These are phyloP conservation scores for Hippophae gyantsensis DNA, from an alignment of 306 rosid genomes.

Conservation along the genomic window DNA sequence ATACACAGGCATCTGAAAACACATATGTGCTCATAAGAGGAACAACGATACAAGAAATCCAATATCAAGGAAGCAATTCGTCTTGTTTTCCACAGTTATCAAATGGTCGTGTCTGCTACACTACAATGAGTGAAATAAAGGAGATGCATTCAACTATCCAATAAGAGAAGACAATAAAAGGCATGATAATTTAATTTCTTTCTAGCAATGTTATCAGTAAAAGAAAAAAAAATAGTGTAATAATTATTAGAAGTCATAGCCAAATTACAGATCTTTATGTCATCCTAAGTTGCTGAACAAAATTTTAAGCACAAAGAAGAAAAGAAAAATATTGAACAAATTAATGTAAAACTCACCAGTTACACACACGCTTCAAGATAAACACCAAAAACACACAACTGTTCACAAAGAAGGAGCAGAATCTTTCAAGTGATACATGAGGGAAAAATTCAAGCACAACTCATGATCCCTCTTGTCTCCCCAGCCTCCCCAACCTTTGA, in stretches of 20 bases:
- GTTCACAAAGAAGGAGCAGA: slow-evolving; percentile 24
- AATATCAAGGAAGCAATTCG: not conserved
- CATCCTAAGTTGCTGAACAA: not conserved
- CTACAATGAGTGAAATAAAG: not conserved
- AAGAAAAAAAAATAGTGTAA: not conserved
- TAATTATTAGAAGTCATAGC: slow-evolving; percentile 1
- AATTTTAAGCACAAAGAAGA: too few relatives aligned
- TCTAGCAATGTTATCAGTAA: not conserved
- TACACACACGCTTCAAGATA: slow-evolving; percentile 6
- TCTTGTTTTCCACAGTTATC: not conserved
- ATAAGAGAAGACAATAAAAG: not conserved
- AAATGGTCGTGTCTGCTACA: not conserved
- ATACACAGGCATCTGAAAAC: not conserved
- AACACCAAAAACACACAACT: slow-evolving; percentile 10
- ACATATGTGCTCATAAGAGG: not conserved
- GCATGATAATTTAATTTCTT: not conserved
- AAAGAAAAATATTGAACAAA: slow-evolving; percentile 10
- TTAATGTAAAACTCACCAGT: slow-evolving; percentile 21
- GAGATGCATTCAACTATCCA: slow-evolving; percentile 5
- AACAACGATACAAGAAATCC: not conserved
- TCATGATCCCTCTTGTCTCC: slow-evolving; percentile 75
- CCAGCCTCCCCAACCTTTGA: slow-evolving; percentile 99
- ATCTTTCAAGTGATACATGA: slow-evolving; percentile 41
- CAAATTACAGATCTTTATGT: not conserved
- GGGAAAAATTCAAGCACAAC: slow-evolving; percentile 70